Evolutionary conservation across 257 asterid genomes (phyloP).

Genomic region (Rauvolfia tetraphylla): DNA sequence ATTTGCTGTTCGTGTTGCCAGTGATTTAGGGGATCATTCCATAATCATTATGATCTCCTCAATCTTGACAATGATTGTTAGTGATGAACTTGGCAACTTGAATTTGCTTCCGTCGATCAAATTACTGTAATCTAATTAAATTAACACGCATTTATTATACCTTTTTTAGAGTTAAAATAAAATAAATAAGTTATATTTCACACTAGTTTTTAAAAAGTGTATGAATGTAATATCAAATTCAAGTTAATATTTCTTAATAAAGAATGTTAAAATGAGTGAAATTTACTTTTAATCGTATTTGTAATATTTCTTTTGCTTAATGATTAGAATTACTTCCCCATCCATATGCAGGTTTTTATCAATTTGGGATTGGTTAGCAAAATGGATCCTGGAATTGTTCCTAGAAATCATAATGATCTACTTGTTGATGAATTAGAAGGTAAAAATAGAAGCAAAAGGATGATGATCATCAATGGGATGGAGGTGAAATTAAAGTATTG

Average conservation of each 20-base stretch:
- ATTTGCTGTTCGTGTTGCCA: slow-evolving; percentile 16
- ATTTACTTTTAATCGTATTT: too few relatives aligned
- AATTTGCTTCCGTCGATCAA: neutral
- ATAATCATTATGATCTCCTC: slow-evolving; percentile 3
- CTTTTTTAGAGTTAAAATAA: too few relatives aligned
- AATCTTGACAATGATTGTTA: slow-evolving; percentile 17
- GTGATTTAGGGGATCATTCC: neutral
- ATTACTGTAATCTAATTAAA: too few relatives aligned
- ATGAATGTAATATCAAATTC: too few relatives aligned
- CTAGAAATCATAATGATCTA: neutral
- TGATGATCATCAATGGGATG: slow-evolving; percentile 14
- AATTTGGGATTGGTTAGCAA: slow-evolving; percentile 22
- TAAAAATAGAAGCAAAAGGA: slow-evolving; percentile 8
- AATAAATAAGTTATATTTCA: too few relatives aligned
- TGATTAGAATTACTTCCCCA: too few relatives aligned
- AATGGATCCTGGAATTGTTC: slow-evolving; percentile 23
- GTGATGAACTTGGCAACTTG: neutral
- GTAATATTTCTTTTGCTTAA: too few relatives aligned
- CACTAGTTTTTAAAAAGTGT: too few relatives aligned
- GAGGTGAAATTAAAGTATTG: slow-evolving; percentile 34
- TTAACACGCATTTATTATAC: too few relatives aligned
- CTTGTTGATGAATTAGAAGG: neutral
- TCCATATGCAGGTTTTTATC: slow-evolving; percentile 16
- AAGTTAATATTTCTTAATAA: too few relatives aligned
- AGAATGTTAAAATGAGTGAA: too few relatives aligned